phyloP scores from a whole-genome alignment of 2,329 filamentous ascomycete species.

The Didymellaceae sp. region DNA sequence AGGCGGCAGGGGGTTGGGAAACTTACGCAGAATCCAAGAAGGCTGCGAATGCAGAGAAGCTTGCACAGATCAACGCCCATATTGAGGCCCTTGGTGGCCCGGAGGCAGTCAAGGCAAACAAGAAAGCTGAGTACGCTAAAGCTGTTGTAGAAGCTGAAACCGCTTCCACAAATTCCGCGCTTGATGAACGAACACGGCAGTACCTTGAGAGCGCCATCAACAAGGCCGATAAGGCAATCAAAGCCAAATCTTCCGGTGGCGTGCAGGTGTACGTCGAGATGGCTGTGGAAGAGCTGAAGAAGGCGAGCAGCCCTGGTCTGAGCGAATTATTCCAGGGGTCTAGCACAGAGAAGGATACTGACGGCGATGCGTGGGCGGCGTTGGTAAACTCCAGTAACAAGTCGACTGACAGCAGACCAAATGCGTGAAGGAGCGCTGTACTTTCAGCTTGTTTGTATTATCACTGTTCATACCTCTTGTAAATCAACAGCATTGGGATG shows the following conservation, averaged over 20 bases:
- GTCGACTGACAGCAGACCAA: slow-evolving; percentile 4
- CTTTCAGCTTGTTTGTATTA: slow-evolving; percentile 10
- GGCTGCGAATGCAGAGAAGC: slow-evolving; percentile 12
- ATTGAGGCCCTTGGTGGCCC: slow-evolving; percentile 20
- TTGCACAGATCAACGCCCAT: slow-evolving; percentile 7
- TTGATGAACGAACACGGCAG: slow-evolving; percentile 20
- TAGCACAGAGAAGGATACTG: slow-evolving; percentile 2
- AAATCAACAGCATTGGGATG: slow-evolving; percentile 1
- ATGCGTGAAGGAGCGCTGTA: neutral
- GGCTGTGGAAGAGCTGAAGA: slow-evolving; percentile 18
- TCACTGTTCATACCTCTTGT: slow-evolving; percentile 17
- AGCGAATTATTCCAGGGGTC: slow-evolving; percentile 2
- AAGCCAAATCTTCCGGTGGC: slow-evolving; percentile 22
- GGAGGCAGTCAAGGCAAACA: slow-evolving; percentile 15
- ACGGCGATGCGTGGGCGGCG: slow-evolving; percentile 27
- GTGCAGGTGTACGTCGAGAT: slow-evolving; percentile 26
- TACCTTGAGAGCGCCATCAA: slow-evolving; percentile 26
- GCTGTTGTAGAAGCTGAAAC: slow-evolving; percentile 29
- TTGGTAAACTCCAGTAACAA: slow-evolving; percentile 24
- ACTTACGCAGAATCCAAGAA: slow-evolving; percentile 17
- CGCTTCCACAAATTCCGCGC: slow-evolving; percentile 22
- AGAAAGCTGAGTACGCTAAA: slow-evolving; percentile 20
- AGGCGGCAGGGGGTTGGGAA: slow-evolving; percentile 26
- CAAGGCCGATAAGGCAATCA: slow-evolving; percentile 31
- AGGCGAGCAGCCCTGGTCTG: slow-evolving; percentile 9